Conservation (phyloP, 306 rosid genomes). For the Urtica urens region DNA sequence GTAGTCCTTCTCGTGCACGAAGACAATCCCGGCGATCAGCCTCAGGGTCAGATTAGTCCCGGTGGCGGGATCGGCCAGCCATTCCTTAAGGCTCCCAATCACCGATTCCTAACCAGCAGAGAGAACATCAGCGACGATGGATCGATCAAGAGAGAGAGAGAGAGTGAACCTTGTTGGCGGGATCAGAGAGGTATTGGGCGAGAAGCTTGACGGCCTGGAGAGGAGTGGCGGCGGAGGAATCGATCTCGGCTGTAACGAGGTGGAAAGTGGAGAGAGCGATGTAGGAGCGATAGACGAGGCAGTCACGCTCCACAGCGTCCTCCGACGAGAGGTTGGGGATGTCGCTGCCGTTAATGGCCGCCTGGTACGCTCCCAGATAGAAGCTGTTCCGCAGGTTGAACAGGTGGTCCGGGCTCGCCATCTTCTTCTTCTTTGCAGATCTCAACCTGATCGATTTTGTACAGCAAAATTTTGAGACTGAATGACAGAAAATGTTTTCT, state of each 20-base stretch:
- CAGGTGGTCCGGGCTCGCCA: slow-evolving; percentile 81
- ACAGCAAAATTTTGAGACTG: no score
- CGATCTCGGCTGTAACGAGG: slow-evolving; percentile 77
- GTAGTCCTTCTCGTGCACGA: slow-evolving; percentile 78
- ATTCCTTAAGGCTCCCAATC: slow-evolving; percentile 57
- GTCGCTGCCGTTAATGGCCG: slow-evolving; percentile 80
- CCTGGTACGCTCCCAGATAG: slow-evolving; percentile 86
- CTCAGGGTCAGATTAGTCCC: slow-evolving; percentile 61
- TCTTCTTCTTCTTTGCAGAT: no score
- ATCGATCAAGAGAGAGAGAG: background rate
- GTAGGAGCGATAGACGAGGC: slow-evolving; percentile 80
- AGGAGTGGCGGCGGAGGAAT: slow-evolving; percentile 69
- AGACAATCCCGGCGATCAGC: slow-evolving; percentile 71
- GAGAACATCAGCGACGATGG: no score
- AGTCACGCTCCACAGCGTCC: slow-evolving; percentile 65
- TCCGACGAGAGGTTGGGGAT: slow-evolving; percentile 59
- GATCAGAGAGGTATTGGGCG: slow-evolving; percentile 70
- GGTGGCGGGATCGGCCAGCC: slow-evolving; percentile 76
- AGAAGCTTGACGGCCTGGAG: slow-evolving; percentile 91
- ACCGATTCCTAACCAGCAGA: slow-evolving; percentile 43
- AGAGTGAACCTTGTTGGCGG: slow-evolving; percentile 45
- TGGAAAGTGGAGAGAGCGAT: slow-evolving; percentile 42
- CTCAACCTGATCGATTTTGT: no score
- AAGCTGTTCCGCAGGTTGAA: slow-evolving; percentile 82
- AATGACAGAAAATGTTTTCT: no score